Evolutionary conservation across 1,139 yeast species (phyloP), one percentile per base, ranked within the genome.

Genomic region (Meyerozyma smithsonii): DNA sequence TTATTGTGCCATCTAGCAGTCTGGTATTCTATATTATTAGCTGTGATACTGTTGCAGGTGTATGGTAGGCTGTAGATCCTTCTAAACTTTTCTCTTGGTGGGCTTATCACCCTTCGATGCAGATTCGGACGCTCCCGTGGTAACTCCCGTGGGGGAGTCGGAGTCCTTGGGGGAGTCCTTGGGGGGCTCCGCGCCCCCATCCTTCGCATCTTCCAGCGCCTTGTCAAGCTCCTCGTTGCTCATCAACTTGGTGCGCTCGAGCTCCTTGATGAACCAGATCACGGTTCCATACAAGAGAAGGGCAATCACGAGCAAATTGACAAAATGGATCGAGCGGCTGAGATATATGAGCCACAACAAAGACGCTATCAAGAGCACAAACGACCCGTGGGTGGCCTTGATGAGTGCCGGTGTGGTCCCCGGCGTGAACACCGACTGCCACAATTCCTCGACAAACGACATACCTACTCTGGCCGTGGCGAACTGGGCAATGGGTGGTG

Each of bases 341-440:
- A 83, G 66, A 51, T 67, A 73, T 19, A 86, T 73, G 61, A 90
- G 74, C 42, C 70, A 63, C 2, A 66, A 47, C 47, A 90, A 69
- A 1, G 90, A 66, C 12, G 62, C 39, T 8, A 71, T 64, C 42
- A 86, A 66, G 8, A 79, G 65, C 1, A 69, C 65, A 53, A 86
- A 86, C 1, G 92, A 79, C 1, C 63, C 69, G 53, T 86, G 94
- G 0, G 94, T 85, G 8, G 97, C 97, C 33, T 74, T 71, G 14
- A 89, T 70, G 39, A 92, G 72, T 1, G 95, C 89, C 1, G 97
- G 97, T 0, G 92, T 77, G 0, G 95, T 79, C 1, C 98, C 98
- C 2, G 97, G 97, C n/a, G 90, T 84, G 61, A 90, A 84, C 23
- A 92, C 77, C 6, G 96, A 84, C 45, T 84, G 82, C 97, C 97